These are phyloP conservation scores for Candida wancherniae DNA, from an alignment of 805 yeast species.

Conservation along the genomic window DNA sequence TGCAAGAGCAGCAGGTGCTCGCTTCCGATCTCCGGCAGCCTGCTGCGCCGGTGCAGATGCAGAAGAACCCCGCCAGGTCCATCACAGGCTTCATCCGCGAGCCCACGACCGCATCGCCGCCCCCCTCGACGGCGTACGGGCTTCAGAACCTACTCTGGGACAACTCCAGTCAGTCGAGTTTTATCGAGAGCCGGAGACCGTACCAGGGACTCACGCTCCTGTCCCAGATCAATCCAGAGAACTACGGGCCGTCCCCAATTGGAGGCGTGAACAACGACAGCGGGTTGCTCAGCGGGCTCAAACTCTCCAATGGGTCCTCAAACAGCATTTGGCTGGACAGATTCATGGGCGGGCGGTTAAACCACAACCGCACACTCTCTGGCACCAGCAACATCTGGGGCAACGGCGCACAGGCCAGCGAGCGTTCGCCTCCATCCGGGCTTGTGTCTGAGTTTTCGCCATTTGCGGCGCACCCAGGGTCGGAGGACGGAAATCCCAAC, in stretches of 20 bases:
- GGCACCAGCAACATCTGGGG: constrained; percentile 13
- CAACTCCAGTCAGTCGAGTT: constrained; percentile 11
- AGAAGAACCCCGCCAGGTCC: no score
- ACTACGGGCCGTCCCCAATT: constrained; percentile 11
- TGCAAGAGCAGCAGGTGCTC: constrained; percentile 1
- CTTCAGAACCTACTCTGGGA: constrained; percentile 9
- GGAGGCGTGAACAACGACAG: constrained; percentile 7
- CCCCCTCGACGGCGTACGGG: no score
- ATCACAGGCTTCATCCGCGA: no score
- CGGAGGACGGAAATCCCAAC: constrained; percentile 1
- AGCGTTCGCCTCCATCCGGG: constrained; percentile 8
- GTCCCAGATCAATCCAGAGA: constrained; percentile 6
- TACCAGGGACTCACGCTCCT: constrained; percentile 10
- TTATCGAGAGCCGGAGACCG: constrained; percentile 8
- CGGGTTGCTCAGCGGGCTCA: constrained; percentile 9
- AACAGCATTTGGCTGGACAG: constrained; percentile 18
- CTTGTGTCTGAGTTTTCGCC: constrained; percentile 13
- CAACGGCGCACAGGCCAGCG: constrained; percentile 10
- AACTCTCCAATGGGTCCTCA: constrained; percentile 9
- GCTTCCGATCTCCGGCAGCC: constrained; percentile 3
- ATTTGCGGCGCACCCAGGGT: constrained; percentile 8
- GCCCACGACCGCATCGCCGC: no score
- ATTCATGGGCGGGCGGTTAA: constrained; percentile 4
- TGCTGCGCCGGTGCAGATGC: constrained; percentile 3
- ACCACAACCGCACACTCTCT: constrained; percentile 13